A percentile compares a stretch with the other conserved stretches of the same genome.
phyloP scores from a whole-genome alignment of 169 alveolate species.

The Babesia ovata region DNA sequence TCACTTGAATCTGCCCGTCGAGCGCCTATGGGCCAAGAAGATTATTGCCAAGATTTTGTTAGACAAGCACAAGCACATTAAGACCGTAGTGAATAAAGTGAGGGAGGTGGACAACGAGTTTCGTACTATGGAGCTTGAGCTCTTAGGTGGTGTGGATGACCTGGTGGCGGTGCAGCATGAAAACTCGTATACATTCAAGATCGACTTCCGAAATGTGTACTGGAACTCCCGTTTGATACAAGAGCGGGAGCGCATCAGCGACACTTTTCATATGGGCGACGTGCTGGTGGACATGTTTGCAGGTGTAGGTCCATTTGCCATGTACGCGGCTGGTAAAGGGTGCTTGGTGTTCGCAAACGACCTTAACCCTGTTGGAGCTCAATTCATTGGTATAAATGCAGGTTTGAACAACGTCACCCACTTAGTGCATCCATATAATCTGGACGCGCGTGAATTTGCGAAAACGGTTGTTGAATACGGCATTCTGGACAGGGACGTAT shows the following conservation, averaged over 20 bases:
- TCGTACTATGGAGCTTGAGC: constrained; percentile 87
- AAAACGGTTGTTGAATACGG: constrained; percentile 1
- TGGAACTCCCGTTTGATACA: constrained; percentile 85
- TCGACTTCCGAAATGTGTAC: constrained; percentile 78
- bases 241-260: constrained; percentile 76
- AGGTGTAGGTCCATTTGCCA: constrained; percentile 89
- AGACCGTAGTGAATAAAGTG: constrained; percentile 85
- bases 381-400: constrained; percentile 79
- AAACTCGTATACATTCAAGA: constrained; percentile 69
- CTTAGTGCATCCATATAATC: constrained; percentile 70
- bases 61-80: constrained; percentile 85
- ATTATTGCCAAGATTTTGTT: constrained; percentile 83
- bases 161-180: constrained; percentile 78
- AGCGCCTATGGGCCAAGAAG: constrained; percentile 79
- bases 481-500: constrained; percentile 45
- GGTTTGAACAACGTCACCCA: constrained; percentile 74
- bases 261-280: constrained; percentile 58
- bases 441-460: constrained; percentile 83
- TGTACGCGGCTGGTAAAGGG: constrained; percentile 84
- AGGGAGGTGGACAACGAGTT: constrained; percentile 80
- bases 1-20: constrained; percentile 84
- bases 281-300: constrained; percentile 84
- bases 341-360: constrained; percentile 87
- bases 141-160: constrained; percentile 85
- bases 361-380: constrained; percentile 81